Percentiles rank a stretch among this genome's conserved stretches.
phyloP scores from a whole-genome alignment of 495 filamentous ascomycete genomes.

The Neurospora sp. region DNA sequence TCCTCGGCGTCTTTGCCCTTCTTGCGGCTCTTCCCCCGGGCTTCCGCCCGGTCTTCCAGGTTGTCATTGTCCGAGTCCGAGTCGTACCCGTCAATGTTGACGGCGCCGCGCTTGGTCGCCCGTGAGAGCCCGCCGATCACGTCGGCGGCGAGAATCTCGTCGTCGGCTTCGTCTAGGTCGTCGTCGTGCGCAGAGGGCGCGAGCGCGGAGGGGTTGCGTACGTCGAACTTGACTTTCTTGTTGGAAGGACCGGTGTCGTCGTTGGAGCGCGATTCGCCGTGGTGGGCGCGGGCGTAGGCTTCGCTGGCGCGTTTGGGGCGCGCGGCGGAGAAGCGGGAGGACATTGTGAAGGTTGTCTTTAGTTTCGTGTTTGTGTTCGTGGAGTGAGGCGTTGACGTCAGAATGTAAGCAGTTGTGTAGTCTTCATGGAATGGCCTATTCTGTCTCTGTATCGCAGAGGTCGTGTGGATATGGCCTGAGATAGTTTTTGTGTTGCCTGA shows the following conservation, averaged over 20 bases:
- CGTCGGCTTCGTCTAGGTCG: slow-evolving; percentile 49
- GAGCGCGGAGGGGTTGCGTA: slow-evolving; percentile 85
- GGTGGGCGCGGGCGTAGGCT: slow-evolving; percentile 63
- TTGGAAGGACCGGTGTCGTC: slow-evolving; percentile 19
- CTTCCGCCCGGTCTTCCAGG: slow-evolving; percentile 60
- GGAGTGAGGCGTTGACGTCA: neutral
- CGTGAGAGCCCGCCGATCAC: slow-evolving; percentile 77
- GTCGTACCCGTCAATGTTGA: slow-evolving; percentile 95
- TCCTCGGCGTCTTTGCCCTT: slow-evolving; percentile 32
- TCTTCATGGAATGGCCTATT: neutral
- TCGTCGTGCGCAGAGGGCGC: slow-evolving; percentile 67
- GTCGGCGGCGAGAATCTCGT: slow-evolving; percentile 76
- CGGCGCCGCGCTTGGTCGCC: slow-evolving; percentile 76
- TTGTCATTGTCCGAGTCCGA: slow-evolving; percentile 90
- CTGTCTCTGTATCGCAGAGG: neutral
- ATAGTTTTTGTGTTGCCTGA: neutral
- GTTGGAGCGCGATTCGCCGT: slow-evolving; percentile 42
- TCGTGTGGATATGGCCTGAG: neutral
- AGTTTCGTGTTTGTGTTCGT: neutral
- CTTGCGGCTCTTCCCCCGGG: slow-evolving; percentile 37
- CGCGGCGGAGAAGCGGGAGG: slow-evolving; percentile 49
- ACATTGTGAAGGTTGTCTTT: slow-evolving; percentile 36
- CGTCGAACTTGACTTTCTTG: slow-evolving; percentile 91
- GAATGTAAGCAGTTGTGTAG: neutral
- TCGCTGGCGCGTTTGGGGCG: slow-evolving; percentile 79